phyloP scores from a whole-genome alignment of 225 moss, liverwort and hornwort genomes.

The Climacium dendroides region DNA sequence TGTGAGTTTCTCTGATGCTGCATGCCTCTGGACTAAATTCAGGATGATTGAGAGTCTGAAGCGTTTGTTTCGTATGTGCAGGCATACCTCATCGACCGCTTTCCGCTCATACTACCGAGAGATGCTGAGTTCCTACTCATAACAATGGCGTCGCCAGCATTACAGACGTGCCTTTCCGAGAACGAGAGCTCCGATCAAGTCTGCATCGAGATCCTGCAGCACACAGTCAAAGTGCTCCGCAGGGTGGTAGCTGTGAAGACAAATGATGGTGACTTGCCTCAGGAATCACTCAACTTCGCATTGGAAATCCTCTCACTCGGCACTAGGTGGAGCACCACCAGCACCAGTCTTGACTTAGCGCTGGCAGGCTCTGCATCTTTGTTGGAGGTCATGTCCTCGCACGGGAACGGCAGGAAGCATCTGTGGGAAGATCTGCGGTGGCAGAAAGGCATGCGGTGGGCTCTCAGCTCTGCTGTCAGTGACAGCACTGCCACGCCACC shows the following conservation, averaged over 20 bases:
- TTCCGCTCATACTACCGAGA: slow-evolving; percentile 49
- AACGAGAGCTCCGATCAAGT: slow-evolving; percentile 48
- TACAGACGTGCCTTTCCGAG: slow-evolving; percentile 58
- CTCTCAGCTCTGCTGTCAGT: slow-evolving; percentile 63
- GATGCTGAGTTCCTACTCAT: slow-evolving; percentile 67
- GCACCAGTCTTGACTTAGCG: slow-evolving; percentile 59
- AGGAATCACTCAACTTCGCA: slow-evolving; percentile 56
- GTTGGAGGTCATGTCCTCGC: slow-evolving; percentile 64
- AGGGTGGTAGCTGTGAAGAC: slow-evolving; percentile 46
- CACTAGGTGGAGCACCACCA: slow-evolving; percentile 43
- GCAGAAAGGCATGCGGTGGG: slow-evolving; percentile 94
- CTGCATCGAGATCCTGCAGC: slow-evolving; percentile 60
- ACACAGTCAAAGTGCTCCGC: slow-evolving; percentile 59
- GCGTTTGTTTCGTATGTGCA: slow-evolving; percentile 1
- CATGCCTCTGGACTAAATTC: background rate
- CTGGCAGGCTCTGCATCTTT: slow-evolving; percentile 76
- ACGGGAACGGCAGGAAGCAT: slow-evolving; percentile 58
- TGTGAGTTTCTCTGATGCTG: background rate
- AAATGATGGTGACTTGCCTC: slow-evolving; percentile 53
- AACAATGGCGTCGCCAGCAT: slow-evolving; percentile 57
- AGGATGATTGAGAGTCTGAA: background rate
- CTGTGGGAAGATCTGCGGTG: slow-evolving; percentile 73
- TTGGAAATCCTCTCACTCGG: slow-evolving; percentile 77
- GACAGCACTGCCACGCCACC: slow-evolving; percentile 65
- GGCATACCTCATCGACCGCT: slow-evolving; percentile 76